Conservation (phyloP, 2,329 filamentous ascomycete genomes). For the Ophidiomyces ophidiicola region DNA sequence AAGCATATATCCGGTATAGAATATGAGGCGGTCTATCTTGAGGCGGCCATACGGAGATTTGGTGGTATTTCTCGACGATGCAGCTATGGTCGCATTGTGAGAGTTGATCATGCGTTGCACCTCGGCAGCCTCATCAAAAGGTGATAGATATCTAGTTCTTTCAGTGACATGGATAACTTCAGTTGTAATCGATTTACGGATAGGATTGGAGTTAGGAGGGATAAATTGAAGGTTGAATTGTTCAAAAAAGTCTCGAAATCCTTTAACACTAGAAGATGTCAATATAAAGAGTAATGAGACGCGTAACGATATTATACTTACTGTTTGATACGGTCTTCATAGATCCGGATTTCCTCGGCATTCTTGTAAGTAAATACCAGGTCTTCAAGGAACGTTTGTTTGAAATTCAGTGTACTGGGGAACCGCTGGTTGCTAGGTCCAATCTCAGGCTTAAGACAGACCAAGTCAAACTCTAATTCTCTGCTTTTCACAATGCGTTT, state of each 20-base stretch:
- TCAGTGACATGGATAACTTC: conserved; percentile 84
- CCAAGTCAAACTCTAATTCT: conserved; percentile 73
- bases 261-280: conserved; percentile 46
- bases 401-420: conserved; percentile 76
- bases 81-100: conserved; percentile 50
- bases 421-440: conserved; percentile 72
- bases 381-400: conserved; percentile 68
- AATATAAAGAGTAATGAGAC: too few relatives aligned
- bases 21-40: conserved; percentile 72
- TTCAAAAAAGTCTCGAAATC: conserved; percentile 72
- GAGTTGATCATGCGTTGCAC: conserved; percentile 80
- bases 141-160: conserved; percentile 58
- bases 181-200: conserved; percentile 54
- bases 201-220: conserved; percentile 30
- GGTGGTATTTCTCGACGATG: conserved; percentile 24
- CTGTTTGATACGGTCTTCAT: conserved; percentile 52
- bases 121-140: conserved; percentile 65
- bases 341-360: conserved; percentile 66
- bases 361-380: conserved; percentile 74
- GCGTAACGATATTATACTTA: conserved; percentile 22
- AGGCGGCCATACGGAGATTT: conserved; percentile 41
- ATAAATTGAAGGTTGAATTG: conserved; percentile 57
- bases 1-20: conserved; percentile 88
- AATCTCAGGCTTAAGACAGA: conserved; percentile 73
- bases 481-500: conserved; percentile 69